A percentile compares a stretch with the other conserved stretches of the same genome.
Conservation (phyloP, 805 yeast species). For the Pichia paraexigua region DNA sequence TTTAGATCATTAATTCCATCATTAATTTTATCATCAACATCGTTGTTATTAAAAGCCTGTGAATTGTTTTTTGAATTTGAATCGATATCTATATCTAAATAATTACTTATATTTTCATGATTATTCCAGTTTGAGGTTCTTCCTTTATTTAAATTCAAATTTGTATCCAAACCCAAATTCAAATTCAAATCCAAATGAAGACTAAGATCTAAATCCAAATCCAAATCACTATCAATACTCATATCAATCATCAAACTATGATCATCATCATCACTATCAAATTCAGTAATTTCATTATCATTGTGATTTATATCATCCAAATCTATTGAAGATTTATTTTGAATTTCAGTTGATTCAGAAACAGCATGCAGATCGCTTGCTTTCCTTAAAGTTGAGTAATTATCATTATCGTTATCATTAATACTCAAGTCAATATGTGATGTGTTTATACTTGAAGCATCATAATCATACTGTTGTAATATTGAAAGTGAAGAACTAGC, state of each 20-base stretch:
- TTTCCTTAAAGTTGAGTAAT: neutral
- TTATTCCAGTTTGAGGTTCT: neutral
- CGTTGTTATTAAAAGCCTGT: no score
- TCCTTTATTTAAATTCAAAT: neutral
- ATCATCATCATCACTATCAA: neutral
- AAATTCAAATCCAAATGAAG: neutral
- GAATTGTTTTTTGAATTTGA: neutral
- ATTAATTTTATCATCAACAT: neutral
- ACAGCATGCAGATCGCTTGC: neutral
- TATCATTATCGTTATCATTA: neutral
- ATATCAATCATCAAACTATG: neutral
- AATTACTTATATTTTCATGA: neutral
- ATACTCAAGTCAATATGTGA: neutral
- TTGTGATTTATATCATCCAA: neutral
- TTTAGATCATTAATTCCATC: neutral
- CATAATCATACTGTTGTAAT: neutral
- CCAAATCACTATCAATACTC: neutral
- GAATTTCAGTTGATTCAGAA: neutral
- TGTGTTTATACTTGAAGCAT: neutral
- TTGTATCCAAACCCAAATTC: neutral
- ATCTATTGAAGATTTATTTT: neutral
- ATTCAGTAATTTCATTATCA: neutral
- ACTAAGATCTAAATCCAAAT: neutral
- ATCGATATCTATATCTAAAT: neutral
- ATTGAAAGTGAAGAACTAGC: conserved; percentile 5